These are phyloP conservation scores for Podospora conica DNA, from an alignment of 495 filamentous ascomycete genomes.

Conservation along the genomic window DNA sequence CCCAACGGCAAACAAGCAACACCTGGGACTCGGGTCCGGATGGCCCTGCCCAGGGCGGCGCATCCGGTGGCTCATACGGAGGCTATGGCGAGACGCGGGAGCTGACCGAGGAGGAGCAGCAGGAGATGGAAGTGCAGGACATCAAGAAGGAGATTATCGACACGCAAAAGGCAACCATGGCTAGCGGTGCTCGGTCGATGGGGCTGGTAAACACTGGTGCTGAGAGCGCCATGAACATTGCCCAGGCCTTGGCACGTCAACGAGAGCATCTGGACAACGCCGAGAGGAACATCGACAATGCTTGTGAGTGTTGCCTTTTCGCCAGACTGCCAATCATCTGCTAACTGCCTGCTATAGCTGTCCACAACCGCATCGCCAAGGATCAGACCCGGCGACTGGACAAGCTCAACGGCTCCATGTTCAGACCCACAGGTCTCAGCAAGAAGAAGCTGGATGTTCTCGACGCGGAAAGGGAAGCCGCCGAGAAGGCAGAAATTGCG, in stretches of 20 bases:
- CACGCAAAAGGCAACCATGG: slow-evolving; percentile 68
- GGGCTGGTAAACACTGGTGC: background rate
- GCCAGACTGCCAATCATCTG: background rate
- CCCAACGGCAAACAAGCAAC: slow-evolving; percentile 26
- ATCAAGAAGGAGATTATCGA: slow-evolving; percentile 70
- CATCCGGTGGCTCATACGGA: slow-evolving; percentile 39
- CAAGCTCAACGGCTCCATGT: slow-evolving; percentile 14
- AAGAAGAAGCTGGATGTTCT: slow-evolving; percentile 10
- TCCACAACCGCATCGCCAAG: slow-evolving; percentile 11
- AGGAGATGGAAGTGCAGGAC: slow-evolving; percentile 35
- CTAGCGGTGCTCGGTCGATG: slow-evolving; percentile 54
- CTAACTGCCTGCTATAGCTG: slow-evolving; percentile 1
- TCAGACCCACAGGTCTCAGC: slow-evolving; percentile 5
- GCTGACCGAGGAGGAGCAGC: slow-evolving; percentile 57
- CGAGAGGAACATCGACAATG: slow-evolving; percentile 11
- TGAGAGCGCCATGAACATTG: slow-evolving; percentile 10
- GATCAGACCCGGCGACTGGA: slow-evolving; percentile 10
- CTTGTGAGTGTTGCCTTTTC: background rate
- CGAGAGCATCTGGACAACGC: slow-evolving; percentile 10
- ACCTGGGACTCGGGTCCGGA: slow-evolving; percentile 19
- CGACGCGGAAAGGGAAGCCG: background rate
- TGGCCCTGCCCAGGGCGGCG: background rate
- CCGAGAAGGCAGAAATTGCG: slow-evolving; percentile 6
- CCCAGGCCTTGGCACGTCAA: slow-evolving; percentile 6
- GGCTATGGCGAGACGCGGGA: slow-evolving; percentile 62